Evolutionary conservation across 768 basidiomycete genomes (phyloP).

Genomic region (Tricholoma saponaceum): DNA sequence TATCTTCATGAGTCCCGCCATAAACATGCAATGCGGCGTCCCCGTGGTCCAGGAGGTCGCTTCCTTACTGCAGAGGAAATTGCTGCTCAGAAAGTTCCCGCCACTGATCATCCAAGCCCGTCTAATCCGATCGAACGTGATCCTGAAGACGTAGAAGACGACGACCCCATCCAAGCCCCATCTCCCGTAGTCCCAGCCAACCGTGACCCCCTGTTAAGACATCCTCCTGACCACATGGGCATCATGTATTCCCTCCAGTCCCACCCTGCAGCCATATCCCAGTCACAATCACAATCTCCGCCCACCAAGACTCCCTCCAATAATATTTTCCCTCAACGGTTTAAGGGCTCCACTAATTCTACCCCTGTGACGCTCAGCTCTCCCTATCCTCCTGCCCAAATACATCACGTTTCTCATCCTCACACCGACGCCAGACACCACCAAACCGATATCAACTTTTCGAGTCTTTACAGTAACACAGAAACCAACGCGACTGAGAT

Average conservation of each 20-base stretch:
- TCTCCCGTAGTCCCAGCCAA: slow-evolving; percentile 17
- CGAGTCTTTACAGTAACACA: slow-evolving; percentile 32
- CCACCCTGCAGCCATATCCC: slow-evolving; percentile 10
- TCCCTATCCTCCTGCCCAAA: slow-evolving; percentile 55
- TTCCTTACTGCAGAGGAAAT: slow-evolving; percentile 98
- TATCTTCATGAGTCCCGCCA: slow-evolving; percentile 98
- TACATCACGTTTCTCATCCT: slow-evolving; percentile 81
- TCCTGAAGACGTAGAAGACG: slow-evolving; percentile 32
- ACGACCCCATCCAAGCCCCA: slow-evolving; percentile 30
- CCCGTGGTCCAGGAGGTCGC: slow-evolving; percentile 93
- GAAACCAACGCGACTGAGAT: slow-evolving; percentile 35
- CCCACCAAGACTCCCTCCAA: slow-evolving; percentile 14
- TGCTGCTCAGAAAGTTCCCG: slow-evolving; percentile 64
- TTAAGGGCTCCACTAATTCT: slow-evolving; percentile 20
- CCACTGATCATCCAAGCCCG: slow-evolving; percentile 29
- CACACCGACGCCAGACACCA: slow-evolving; percentile 76
- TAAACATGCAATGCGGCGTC: slow-evolving; percentile 96
- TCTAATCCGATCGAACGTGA: slow-evolving; percentile 22
- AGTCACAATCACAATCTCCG: slow-evolving; percentile 11
- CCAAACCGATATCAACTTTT: slow-evolving; percentile 45
- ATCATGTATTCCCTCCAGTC: slow-evolving; percentile 23
- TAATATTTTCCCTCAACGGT: slow-evolving; percentile 17
- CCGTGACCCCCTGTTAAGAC: slow-evolving; percentile 22
- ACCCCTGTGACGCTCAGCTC: slow-evolving; percentile 47
- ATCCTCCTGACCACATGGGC: slow-evolving; percentile 19